Evolutionary conservation across 2,329 filamentous ascomycete species (phyloP).

Genomic region (Aspergillus candidus): DNA sequence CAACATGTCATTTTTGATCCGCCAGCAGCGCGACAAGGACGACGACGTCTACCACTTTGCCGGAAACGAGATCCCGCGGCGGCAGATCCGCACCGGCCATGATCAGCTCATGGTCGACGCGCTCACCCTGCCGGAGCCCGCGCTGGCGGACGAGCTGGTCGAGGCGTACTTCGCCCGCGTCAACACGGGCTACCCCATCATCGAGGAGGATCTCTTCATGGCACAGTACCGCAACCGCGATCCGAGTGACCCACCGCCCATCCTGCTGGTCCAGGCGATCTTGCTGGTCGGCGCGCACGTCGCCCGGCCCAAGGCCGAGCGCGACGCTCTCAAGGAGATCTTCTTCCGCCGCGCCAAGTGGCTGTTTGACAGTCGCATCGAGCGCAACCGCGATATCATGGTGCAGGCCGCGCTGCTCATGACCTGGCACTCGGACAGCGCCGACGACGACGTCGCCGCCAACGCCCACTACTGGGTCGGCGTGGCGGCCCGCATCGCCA

Average conservation of each 20-base stretch:
- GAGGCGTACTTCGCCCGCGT: slow-evolving; percentile 47
- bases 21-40: slow-evolving; percentile 43
- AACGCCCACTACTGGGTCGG: slow-evolving; percentile 52
- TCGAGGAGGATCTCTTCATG: slow-evolving; percentile 50
- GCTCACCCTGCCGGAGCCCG: slow-evolving; percentile 44
- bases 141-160: slow-evolving; percentile 46
- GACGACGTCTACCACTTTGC: slow-evolving; percentile 41
- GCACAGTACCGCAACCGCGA: slow-evolving; percentile 44
- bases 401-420: slow-evolving; percentile 51
- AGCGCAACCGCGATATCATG: slow-evolving; percentile 49
- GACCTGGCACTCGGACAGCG: slow-evolving; percentile 50
- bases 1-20: slow-evolving; percentile 51
- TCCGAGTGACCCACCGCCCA: slow-evolving; percentile 40
- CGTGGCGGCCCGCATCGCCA: slow-evolving; percentile 47
- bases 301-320: slow-evolving; percentile 33
- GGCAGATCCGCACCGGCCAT: slow-evolving; percentile 38
- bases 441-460: slow-evolving; percentile 50
- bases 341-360: slow-evolving; percentile 51
- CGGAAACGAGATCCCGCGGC: slow-evolving; percentile 40
- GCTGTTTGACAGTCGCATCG: slow-evolving; percentile 49
- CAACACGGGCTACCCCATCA: slow-evolving; percentile 48
- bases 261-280: slow-evolving; percentile 47
- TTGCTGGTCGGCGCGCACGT: slow-evolving; percentile 50
- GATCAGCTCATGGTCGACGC: slow-evolving; percentile 45
- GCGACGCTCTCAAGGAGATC: slow-evolving; percentile 42